Base-by-base conservation (phyloP, 176 grass and related monocot species). In the Phyllostachys edulis region DNA sequence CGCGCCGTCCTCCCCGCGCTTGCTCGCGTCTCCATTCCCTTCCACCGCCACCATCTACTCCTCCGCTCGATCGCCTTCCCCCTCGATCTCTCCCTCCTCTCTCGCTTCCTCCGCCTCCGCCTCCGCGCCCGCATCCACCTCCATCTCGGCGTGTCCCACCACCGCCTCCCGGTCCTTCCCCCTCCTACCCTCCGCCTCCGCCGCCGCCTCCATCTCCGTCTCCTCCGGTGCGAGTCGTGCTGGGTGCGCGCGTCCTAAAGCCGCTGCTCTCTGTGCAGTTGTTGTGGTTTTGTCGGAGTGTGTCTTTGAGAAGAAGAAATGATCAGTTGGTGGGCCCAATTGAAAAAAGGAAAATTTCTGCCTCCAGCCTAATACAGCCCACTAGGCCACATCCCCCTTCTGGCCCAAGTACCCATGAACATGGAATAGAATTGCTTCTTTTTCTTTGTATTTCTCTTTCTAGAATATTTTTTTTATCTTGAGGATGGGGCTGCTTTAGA, bases 171-270 rank as follows among this genome's bases (percentile, higher is more conserved):
- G 32, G 32, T 34, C 32, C 26, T 80, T 51, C 76, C 55, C 1
- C 7, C 60, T 24, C 63, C 83, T 29, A 0, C 29, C 29, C 1
- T 29, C 29, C 0, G 29, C 29, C 29, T 2, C 78, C 83, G 46
- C 67, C 75, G 5, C 52, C 71, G 42, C 59, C 72, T 38, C 78
- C 88, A 47, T 72, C 79, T 32, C 78, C 37, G 1, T 29, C 83
- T 46, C 52, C 63, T 81, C 71, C 37, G 51, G 52, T 34, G 32
- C 32, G 32, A 34, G 32, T 34, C 32, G 32, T 34, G 32, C 32
- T 34, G 32, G 32, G 32, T 34, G 75, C 77, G 82, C 82, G 77
- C 71, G 71, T 81, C 41, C 57, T 24, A 64, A 81, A 81, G 82
- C 42, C n/a, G 77, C 42, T n/a, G 71, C 82, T 68, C 82, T 68